Percentiles rank a stretch among this genome's conserved stretches.
phyloP scores from a whole-genome alignment of 805 yeast genomes.

The Candida nonsorbophila region DNA sequence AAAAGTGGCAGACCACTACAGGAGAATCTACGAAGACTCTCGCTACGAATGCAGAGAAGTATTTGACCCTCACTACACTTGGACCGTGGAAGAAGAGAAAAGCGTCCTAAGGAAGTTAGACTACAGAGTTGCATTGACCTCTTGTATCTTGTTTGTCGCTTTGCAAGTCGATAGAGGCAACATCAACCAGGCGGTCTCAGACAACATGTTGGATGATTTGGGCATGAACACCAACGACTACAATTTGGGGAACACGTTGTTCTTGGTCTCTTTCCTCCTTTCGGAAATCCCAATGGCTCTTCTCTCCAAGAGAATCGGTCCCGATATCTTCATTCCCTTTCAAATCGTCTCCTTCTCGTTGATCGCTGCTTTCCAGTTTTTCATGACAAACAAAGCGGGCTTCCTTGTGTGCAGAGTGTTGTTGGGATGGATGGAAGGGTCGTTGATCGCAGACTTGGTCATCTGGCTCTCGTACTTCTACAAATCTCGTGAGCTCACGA shows the following conservation, averaged over 20 bases:
- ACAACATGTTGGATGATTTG: slow-evolving; percentile 20
- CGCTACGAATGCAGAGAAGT: slow-evolving; percentile 50
- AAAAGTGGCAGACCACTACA: slow-evolving; percentile 39
- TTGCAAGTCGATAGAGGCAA: slow-evolving; percentile 13
- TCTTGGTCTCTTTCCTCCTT: slow-evolving; percentile 30
- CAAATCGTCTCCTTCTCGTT: slow-evolving; percentile 18
- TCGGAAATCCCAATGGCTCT: slow-evolving; percentile 54
- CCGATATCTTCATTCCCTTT: slow-evolving; percentile 52
- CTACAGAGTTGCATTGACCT: slow-evolving; percentile 8
- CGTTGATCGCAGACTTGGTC: slow-evolving; percentile 43
- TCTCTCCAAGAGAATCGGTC: slow-evolving; percentile 53
- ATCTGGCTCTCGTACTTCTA: slow-evolving; percentile 61
- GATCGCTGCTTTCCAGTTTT: slow-evolving; percentile 17
- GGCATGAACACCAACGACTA: slow-evolving; percentile 26
- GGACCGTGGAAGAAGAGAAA: slow-evolving; percentile 24
- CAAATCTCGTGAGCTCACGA: slow-evolving; percentile 50
- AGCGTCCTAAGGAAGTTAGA: slow-evolving; percentile 8
- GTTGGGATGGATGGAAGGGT: slow-evolving; percentile 20
- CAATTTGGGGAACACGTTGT: slow-evolving; percentile 32
- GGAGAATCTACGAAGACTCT: slow-evolving; percentile 39
- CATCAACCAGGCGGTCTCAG: slow-evolving; percentile 12
- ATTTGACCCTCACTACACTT: slow-evolving; percentile 27
- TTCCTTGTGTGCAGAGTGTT: slow-evolving; percentile 16
- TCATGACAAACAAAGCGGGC: slow-evolving; percentile 12
- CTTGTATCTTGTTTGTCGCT: slow-evolving; percentile 11